Evolutionary conservation across 2,329 filamentous ascomycete genomes (phyloP).

Genomic region (Aspergillus sp.): DNA sequence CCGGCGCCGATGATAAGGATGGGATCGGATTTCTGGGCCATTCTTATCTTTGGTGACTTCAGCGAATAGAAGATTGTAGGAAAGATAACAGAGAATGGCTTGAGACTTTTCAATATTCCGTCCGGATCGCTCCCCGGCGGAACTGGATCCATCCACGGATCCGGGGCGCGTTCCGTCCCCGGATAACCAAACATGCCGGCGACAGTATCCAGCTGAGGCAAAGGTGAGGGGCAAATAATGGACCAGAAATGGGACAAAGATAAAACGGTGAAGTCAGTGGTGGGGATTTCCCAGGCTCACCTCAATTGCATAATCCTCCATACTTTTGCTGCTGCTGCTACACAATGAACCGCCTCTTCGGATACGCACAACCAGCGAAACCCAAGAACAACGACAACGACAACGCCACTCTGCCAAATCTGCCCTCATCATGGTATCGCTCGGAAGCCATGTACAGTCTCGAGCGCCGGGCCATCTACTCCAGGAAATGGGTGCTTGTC

Average conservation of each 20-base stretch:
- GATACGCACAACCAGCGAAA: background rate
- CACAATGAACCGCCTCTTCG: conserved; percentile 37
- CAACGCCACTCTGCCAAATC: conserved; percentile 39
- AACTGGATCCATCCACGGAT: background rate
- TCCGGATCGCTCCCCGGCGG: conserved; percentile 1
- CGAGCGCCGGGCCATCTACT: conserved; percentile 58
- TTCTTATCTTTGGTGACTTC: too few relatives aligned
- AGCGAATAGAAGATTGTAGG: background rate
- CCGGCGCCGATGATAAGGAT: conserved; percentile 31
- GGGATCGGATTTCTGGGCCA: conserved; percentile 19
- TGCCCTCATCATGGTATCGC: conserved; percentile 54
- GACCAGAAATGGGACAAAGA: background rate
- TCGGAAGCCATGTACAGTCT: conserved; percentile 51
- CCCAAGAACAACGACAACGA: conserved; percentile 24
- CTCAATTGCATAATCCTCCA: too few relatives aligned
- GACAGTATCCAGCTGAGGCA: background rate
- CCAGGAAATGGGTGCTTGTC: conserved; percentile 51
- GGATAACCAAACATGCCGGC: background rate
- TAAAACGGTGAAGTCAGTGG: background rate
- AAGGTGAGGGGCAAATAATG: background rate
- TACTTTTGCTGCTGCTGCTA: too few relatives aligned
- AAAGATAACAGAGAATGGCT: background rate
- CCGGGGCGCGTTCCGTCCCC: conserved; percentile 1
- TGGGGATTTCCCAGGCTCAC: too few relatives aligned
- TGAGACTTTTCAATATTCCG: background rate